Evolutionary conservation across 306 rosid genomes (phyloP).

Genomic region (Glycine tomentella): DNA sequence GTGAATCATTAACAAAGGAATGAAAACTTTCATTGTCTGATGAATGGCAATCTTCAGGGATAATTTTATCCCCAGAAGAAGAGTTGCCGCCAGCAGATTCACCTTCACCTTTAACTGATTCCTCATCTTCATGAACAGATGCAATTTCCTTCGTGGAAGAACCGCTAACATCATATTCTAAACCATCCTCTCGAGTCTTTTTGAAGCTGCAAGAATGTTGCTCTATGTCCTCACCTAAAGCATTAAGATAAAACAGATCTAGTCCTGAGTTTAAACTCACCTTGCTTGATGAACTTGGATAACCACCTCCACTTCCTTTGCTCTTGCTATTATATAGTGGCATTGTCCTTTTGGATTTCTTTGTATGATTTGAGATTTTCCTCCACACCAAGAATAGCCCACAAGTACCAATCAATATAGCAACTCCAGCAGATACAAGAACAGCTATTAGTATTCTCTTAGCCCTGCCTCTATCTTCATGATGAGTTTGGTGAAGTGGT

Average conservation of each 20-base stretch:
- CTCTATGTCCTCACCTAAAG: slow-evolving; percentile 73
- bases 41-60: slow-evolving; percentile 53
- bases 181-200: slow-evolving; percentile 22
- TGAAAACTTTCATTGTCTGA: slow-evolving; percentile 89
- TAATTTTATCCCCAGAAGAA: slow-evolving; percentile 49
- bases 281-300: slow-evolving; percentile 59
- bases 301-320: slow-evolving; percentile 49
- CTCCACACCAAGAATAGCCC: slow-evolving; percentile 66
- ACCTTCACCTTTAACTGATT: slow-evolving; percentile 55
- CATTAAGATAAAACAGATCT: slow-evolving; percentile 80
- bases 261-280: slow-evolving; percentile 65
- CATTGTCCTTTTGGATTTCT: slow-evolving; percentile 62
- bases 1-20: slow-evolving; percentile 82
- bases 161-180: slow-evolving; percentile 56
- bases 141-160: slow-evolving; percentile 74
- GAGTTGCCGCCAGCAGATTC: slow-evolving; percentile 56
- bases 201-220: slow-evolving; percentile 59
- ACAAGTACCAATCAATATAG: slow-evolving; percentile 56
- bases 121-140: slow-evolving; percentile 63
- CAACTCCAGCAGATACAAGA: slow-evolving; percentile 67
- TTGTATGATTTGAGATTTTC: slow-evolving; percentile 60
- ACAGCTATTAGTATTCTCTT: slow-evolving; percentile 61
- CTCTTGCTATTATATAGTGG: slow-evolving; percentile 54
- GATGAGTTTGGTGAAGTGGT: slow-evolving; percentile 41
- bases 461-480: slow-evolving; percentile 54